phyloP scores from a whole-genome alignment of 345 rosid species.

The Euclidium syriacum region DNA sequence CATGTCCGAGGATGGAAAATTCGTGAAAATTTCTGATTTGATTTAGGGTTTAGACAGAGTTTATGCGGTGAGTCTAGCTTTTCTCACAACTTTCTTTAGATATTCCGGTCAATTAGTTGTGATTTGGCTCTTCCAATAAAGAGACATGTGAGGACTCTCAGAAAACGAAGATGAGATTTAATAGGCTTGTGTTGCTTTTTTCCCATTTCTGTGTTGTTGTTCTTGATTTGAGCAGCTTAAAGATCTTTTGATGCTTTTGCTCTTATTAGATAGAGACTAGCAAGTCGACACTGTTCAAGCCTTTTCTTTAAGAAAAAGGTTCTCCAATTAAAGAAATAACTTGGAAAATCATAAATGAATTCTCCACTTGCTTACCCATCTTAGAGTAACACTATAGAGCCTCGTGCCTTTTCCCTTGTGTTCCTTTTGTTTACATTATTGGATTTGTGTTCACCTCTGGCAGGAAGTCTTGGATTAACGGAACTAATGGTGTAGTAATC shows the following conservation, averaged over 20 bases:
- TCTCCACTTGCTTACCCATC: background rate
- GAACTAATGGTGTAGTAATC: conserved; percentile 41
- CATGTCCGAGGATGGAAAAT: background rate
- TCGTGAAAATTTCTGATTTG: background rate
- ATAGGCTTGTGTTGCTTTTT: background rate
- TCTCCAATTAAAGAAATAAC: background rate
- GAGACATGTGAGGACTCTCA: background rate
- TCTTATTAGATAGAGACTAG: background rate
- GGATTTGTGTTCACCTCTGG: conserved; percentile 13
- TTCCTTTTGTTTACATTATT: background rate
- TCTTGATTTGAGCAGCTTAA: conserved; percentile 4
- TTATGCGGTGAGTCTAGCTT: background rate
- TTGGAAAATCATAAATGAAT: background rate
- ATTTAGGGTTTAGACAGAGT: background rate
- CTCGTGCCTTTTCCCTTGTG: background rate
- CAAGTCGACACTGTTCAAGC: background rate
- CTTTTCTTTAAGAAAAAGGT: background rate
- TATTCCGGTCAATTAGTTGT: background rate
- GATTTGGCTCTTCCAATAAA: background rate
- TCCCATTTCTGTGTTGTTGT: background rate
- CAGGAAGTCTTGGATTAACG: conserved; percentile 58
- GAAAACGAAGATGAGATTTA: background rate
- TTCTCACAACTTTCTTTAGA: background rate
- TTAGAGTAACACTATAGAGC: background rate
- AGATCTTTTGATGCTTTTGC: conserved; percentile 8